Evolutionary conservation across 108 stramenopile genomes (phyloP), one percentile per base, ranked within the genome.

Genomic region (Discostella stelligeroides): DNA sequence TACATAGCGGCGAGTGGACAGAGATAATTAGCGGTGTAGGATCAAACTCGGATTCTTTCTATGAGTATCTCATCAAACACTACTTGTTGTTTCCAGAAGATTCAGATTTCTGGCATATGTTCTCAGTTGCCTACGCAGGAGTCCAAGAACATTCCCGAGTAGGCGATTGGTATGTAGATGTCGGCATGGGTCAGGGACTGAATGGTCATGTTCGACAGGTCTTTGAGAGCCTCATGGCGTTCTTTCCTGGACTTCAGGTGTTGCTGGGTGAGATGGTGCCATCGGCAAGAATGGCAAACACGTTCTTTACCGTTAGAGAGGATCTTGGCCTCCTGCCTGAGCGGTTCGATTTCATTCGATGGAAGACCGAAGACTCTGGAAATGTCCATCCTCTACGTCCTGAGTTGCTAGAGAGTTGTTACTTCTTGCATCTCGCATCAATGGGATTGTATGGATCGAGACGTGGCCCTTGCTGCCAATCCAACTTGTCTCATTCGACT

Each of bases 171-270:
- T 98, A 96, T 69, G 84, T 77, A 0, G 96, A 94, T 51, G 94
- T 95, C 8, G 96, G 96, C 55, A 92, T 97, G 85, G 42, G 60
- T 14, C 13, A 30, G 15, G 97, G 95, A 63, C 29, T 58, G 25
- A 21, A 15, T 8, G 81, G 72, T 13, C 24, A 63, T 15, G 60
- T 83, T 21, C 64, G 79, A 28, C 69, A 77, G 56, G 75, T 86
- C 17, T 90, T 97, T 68, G 96, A 97, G 65, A 85, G 88, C 29
- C 75, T 98, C n/a, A 91, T 91, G 84, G 92, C 97, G 9, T 98
- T 98, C 74, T 95, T 92, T 73, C 98, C 98, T 0, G 98, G 98
- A 8, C 72, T 98, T 85, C 96, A 97, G 70, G 74, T 87, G 8
- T 75, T 95, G 18, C 51, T 97, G 1, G 98, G 98, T 7, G 91